Percentiles rank a stretch among this genome's conserved stretches.
These are phyloP conservation scores for Scheffersomyces stipitis DNA, from an alignment of 805 yeast genomes.

Conservation along the genomic window DNA sequence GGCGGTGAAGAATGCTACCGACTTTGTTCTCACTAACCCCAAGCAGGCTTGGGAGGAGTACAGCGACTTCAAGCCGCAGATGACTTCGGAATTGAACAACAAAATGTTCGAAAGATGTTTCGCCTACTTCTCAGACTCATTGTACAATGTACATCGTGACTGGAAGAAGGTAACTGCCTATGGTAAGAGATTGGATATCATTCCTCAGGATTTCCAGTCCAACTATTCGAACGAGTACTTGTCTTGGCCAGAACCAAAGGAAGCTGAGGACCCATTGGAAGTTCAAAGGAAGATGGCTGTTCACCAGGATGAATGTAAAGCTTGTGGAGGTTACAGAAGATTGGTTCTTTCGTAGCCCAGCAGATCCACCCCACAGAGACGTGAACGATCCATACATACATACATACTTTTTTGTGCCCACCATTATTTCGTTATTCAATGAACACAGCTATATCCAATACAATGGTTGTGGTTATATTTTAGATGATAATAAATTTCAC, in stretches of 20 bases:
- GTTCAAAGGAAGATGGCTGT: slow-evolving; percentile 48
- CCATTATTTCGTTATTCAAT: no score
- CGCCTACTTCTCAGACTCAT: slow-evolving; percentile 53
- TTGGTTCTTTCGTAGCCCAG: slow-evolving; percentile 21
- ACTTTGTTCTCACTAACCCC: slow-evolving; percentile 45
- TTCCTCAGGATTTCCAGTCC: slow-evolving; percentile 48
- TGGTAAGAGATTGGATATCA: slow-evolving; percentile 53
- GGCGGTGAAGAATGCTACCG: slow-evolving; percentile 53
- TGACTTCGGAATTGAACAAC: slow-evolving; percentile 39
- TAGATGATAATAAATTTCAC: no score
- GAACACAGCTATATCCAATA: no score
- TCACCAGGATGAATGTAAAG: slow-evolving; percentile 47
- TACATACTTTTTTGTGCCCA: no score
- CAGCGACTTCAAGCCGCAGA: slow-evolving; percentile 47
- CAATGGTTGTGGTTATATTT: no score
- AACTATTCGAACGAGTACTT: slow-evolving; percentile 53
- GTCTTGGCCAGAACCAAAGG: slow-evolving; percentile 48
- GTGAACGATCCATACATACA: no score
- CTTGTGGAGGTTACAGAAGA: slow-evolving; percentile 51
- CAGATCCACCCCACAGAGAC: no score
- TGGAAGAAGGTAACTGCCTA: slow-evolving; percentile 57
- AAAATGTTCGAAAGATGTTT: slow-evolving; percentile 54
- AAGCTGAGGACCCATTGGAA: slow-evolving; percentile 45
- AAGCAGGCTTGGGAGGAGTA: slow-evolving; percentile 47
- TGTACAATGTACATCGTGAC: slow-evolving; percentile 55